These are phyloP conservation scores for Syncephalis plumigaleata DNA, from an alignment of 371 early-diverging fungal genomes.

Conservation along the genomic window DNA sequence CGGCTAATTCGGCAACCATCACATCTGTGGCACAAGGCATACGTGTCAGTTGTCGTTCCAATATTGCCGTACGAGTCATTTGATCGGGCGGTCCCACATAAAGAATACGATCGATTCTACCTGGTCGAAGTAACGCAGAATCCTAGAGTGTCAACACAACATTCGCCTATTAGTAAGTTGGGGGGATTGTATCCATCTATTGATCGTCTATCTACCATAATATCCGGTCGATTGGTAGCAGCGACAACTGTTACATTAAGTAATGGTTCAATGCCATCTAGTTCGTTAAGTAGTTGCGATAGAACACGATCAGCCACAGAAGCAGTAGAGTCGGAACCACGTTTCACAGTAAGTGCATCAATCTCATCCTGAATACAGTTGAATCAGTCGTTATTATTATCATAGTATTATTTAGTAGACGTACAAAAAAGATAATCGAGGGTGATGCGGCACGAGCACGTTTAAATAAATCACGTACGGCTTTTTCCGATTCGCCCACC, in stretches of 20 bases:
- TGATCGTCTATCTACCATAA: conserved; percentile 63
- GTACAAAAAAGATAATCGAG: conserved; percentile 93
- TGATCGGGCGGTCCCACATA: conserved; percentile 86
- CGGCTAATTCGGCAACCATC: conserved; percentile 32
- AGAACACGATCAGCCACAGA: conserved; percentile 88
- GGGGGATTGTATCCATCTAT: too few species aligned
- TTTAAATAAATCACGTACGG: conserved; percentile 84
- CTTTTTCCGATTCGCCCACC: conserved; percentile 98
- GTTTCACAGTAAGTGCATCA: conserved; percentile 85
- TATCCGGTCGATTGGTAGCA: conserved; percentile 99
- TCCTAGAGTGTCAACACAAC: conserved; percentile 39
- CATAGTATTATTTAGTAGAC: conserved; percentile 8
- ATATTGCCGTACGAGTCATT: conserved; percentile 61
- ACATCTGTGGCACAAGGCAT: conserved; percentile 48
- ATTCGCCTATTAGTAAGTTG: too few species aligned
- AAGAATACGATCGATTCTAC: conserved; percentile 87
- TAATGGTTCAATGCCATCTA: conserved; percentile 94
- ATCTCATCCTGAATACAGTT: conserved; percentile 71
- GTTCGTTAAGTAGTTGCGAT: conserved; percentile 80
- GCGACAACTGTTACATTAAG: conserved; percentile 90
- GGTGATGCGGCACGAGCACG: conserved; percentile 91
- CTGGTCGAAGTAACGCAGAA: conserved; percentile 86
- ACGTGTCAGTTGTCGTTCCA: conserved; percentile 45
- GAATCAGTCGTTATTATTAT: not conserved
- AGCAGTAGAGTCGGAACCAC: conserved; percentile 46